Base-by-base conservation (phyloP, 129 eudicot species). In the Pseudognaphalium luteoalbum region DNA sequence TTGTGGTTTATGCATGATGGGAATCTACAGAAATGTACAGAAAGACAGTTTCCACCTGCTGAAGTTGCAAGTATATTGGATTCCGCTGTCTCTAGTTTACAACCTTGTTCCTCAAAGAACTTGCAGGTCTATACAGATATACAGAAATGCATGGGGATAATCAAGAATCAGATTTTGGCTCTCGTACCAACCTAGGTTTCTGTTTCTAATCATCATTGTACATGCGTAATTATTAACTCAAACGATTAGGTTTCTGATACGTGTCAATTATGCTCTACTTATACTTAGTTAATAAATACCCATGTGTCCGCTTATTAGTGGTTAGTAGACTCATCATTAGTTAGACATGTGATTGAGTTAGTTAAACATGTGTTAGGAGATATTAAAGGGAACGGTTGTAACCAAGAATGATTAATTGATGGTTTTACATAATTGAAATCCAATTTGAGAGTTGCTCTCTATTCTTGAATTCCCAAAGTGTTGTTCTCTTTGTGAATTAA, bases 61-160 rank as follows among this genome's bases (percentile, higher is more conserved):
- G 96, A 90, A 70, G 92, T 93, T 74, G 98, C 98, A 14, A 86
- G 84, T 65, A 84, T 93, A 78, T 80, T 93, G 79, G 98, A 93
- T 88, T 85, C 86, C 37, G 98, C 96, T 7, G 92, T 90, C 17
- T 80, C 90, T 37, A 85, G 96, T 66, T 85, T 93, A 85, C 89
- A 93, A 59, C 98, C 95, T 11, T 79, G 91, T 78, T 81, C 96
- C 80, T 66, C 98, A 2, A 88, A 88, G 77, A 93, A 93, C 77
- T 68, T 90, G 73, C 91, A 91, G 5, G 72, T 90, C 28, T 93
- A 93, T 75, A 80, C 84, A 14, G 96, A 93, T 79, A 87, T 93
- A 68, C 96, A 93, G 81, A 93, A 93, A 72, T 93, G 88, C 83
- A 87, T 93, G 92, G 89, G 92, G 25, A 93, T 93, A 66, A 85